phyloP scores from a whole-genome alignment of 345 rosid genomes.

The Citrus sinensis region DNA sequence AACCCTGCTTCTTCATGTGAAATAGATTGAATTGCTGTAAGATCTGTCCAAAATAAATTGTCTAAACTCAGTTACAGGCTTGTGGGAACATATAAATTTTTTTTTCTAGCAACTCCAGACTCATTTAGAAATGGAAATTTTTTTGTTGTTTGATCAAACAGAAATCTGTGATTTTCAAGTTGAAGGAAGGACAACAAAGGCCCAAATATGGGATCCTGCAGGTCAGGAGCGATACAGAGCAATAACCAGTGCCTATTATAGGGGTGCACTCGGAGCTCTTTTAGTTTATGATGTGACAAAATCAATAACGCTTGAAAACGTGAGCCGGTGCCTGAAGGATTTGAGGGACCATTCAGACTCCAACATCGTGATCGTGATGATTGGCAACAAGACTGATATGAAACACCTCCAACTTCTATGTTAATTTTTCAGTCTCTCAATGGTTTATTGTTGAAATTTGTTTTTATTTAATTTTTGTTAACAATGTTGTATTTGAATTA shows the following conservation, averaged over 20 bases:
- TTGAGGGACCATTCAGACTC: constrained; percentile 94
- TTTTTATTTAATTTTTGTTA: background rate
- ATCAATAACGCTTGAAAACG: constrained; percentile 83
- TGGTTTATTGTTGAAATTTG: constrained; percentile 1
- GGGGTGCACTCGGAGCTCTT: constrained; percentile 96
- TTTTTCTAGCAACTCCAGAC: background rate
- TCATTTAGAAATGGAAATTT: background rate
- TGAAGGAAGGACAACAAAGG: constrained; percentile 86
- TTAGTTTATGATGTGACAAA: constrained; percentile 86
- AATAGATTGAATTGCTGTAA: background rate
- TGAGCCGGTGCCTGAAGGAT: constrained; percentile 90
- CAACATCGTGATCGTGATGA: constrained; percentile 83
- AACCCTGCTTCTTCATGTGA: background rate
- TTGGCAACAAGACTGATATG: constrained; percentile 93
- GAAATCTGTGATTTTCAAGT: constrained; percentile 38
- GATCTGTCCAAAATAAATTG: background rate
- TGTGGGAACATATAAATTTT: background rate
- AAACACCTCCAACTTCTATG: constrained; percentile 47
- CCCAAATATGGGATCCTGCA: constrained; percentile 99
- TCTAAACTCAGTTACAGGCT: background rate
- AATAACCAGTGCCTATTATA: constrained; percentile 80
- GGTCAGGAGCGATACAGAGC: constrained; percentile 96
- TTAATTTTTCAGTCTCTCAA: background rate
- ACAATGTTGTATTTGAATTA: background rate
- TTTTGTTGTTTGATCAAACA: background rate